Percentiles rank a stretch among this genome's conserved stretches.
Conservation (phyloP, 2,329 filamentous ascomycete genomes). For the Aspergillus niger region DNA sequence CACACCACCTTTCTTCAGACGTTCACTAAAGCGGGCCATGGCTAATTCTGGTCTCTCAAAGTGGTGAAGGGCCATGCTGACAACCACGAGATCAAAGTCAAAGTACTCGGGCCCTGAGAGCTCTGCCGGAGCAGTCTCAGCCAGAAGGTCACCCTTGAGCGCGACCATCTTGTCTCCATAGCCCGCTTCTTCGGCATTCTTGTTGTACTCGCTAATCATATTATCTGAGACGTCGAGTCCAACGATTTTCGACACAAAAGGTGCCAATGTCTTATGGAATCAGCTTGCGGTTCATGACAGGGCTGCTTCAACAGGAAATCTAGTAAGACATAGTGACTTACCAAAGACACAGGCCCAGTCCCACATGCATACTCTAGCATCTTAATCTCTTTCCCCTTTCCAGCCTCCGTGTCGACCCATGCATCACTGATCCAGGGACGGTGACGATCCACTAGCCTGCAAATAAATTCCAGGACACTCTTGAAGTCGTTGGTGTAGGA, state of each 20-base stretch:
- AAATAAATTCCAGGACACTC: constrained; percentile 57
- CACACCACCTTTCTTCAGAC: constrained; percentile 66
- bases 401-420: constrained; percentile 45
- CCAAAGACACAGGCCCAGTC: constrained; percentile 66
- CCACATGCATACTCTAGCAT: constrained; percentile 78
- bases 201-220: constrained; percentile 71
- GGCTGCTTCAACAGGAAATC: neutral
- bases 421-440: constrained; percentile 65
- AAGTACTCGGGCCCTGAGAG: constrained; percentile 65
- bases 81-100: constrained; percentile 67
- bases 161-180: constrained; percentile 59
- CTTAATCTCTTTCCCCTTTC: constrained; percentile 43
- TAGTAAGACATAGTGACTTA: constrained; percentile 39
- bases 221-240: constrained; percentile 71
- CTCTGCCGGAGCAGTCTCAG: constrained; percentile 53
- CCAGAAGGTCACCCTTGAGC: constrained; percentile 60
- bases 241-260: constrained; percentile 63
- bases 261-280: constrained; percentile 53
- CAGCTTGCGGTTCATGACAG: neutral
- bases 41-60: constrained; percentile 66
- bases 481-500: constrained; percentile 61
- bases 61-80: constrained; percentile 68
- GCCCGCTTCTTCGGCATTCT: constrained; percentile 55
- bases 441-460: constrained; percentile 55
- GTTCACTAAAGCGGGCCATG: constrained; percentile 59